These are phyloP conservation scores for Taphrina deformans DNA, from an alignment of 1,139 yeast species.

Conservation along the genomic window DNA sequence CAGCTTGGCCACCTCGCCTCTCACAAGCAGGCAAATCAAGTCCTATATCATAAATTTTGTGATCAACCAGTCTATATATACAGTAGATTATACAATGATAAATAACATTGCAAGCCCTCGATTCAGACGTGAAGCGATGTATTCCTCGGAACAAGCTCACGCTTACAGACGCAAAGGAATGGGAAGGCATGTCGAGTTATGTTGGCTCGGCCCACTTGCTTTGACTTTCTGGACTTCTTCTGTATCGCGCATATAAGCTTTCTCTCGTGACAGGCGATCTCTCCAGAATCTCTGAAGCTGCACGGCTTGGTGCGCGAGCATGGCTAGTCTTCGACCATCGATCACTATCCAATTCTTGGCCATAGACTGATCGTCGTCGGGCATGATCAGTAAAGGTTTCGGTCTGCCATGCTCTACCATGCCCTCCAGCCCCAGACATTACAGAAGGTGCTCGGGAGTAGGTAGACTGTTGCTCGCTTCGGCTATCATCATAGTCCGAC, in stretches of 20 bases:
- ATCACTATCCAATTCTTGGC: not conserved
- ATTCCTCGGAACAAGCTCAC: too few species aligned
- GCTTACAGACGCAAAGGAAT: too few species aligned
- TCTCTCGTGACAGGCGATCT: constrained; percentile 14
- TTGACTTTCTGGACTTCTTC: not conserved
- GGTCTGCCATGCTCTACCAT: not conserved
- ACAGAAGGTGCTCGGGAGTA: not conserved
- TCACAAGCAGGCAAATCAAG: too few species aligned
- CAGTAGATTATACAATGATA: too few species aligned
- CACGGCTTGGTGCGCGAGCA: constrained; percentile 5
- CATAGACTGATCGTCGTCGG: not conserved
- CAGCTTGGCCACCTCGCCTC: too few species aligned
- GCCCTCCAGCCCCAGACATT: not conserved
- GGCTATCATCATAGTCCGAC: not conserved
- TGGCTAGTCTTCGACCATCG: not conserved
- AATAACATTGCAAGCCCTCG: too few species aligned
- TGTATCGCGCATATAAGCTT: constrained; percentile 1
- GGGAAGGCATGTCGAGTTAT: too few species aligned
- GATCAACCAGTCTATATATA: too few species aligned
- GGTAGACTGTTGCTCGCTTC: not conserved
- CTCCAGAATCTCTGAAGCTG: constrained; percentile 7
- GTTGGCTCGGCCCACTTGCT: too few species aligned
- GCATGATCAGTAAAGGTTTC: not conserved
- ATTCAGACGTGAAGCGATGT: too few species aligned
- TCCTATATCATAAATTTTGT: too few species aligned